Evolutionary conservation across 2,329 filamentous ascomycete species (phyloP), one percentile per base, ranked within the genome.

Genomic region (Epichloe baconii): DNA sequence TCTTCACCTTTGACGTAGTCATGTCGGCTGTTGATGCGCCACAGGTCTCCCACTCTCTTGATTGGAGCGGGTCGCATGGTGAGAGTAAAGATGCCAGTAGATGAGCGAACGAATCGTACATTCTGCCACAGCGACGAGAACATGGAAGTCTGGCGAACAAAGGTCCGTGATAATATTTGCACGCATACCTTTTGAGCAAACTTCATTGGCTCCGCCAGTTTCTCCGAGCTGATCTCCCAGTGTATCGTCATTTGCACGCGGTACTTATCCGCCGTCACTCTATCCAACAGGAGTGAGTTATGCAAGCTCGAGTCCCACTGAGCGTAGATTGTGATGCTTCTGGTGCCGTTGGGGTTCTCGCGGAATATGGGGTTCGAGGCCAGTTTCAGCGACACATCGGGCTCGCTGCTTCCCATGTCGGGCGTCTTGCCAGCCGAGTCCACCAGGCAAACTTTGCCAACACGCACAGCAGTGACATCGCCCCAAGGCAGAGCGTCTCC

Each of bases 1-100:
- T 98, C 93, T 68, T 98, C 90, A 51, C 93, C 93, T 66, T 95
- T 96, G 60, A 98, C 87, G 63, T 96, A 97, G 65, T 95, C 88
- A 61, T 95, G 86, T 53, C 88, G 84, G 15, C 90, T 97, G 66
- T 89, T 94, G 82, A 97, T 88, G 50, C 93, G 82, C 93, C 93
- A 98, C 12, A 98, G 74, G 64, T 98, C 93, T 0, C 3, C 88
- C 0, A 89, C 88, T 45, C 88, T 80, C 68, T 96, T 96, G 48
- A 95, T 89, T 3, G 89, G 89, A 7, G 88, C 83, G 0, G 93
- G 93, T 34, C 88, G 84, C 66, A 97, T 83, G 5, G 83, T 83
- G 47, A 97, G 72, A 1, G 87, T 89, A 68, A 95, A 98, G 53
- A 95, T 87, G 44, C 82, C 83, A 19, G 88, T 87, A 0, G 85